Percentiles rank a stretch among this genome's conserved stretches.
Evolutionary conservation across 148 eudicot species (phyloP).

Genomic region (Pouteria glomerata): DNA sequence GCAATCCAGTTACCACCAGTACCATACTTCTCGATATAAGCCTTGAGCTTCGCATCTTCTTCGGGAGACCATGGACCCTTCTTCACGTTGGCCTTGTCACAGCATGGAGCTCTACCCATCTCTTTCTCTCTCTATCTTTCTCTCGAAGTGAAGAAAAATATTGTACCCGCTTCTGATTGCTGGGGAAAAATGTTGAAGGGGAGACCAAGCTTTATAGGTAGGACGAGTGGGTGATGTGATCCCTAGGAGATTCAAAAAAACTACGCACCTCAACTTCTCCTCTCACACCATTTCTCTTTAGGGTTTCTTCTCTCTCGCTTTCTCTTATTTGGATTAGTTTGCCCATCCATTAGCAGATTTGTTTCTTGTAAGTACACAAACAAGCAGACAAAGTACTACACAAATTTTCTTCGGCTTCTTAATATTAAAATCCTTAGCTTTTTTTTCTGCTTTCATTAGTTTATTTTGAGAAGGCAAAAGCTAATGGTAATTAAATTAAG

Average conservation of each 20-base stretch:
- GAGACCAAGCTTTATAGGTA: slow-evolving; percentile 67
- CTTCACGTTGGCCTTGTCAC: slow-evolving; percentile 86
- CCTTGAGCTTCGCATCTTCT: slow-evolving; percentile 85
- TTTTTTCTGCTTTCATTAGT: slow-evolving; percentile 19
- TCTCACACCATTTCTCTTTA: slow-evolving; percentile 10
- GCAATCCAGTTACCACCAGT: slow-evolving; percentile 92
- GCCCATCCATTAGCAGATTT: slow-evolving; percentile 23
- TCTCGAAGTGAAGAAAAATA: slow-evolving; percentile 3
- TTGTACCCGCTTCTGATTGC: slow-evolving; percentile 8
- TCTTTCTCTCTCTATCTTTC: slow-evolving; percentile 14
- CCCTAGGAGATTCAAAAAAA: slow-evolving; percentile 26
- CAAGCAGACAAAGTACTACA: slow-evolving; percentile 26
- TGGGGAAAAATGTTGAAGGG: slow-evolving; percentile 30
- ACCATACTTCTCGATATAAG: slow-evolving; percentile 67
- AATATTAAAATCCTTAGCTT: slow-evolving; percentile 5
- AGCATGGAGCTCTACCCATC: slow-evolving; percentile 93
- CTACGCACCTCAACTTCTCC: slow-evolving; percentile 13
- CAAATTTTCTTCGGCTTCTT: slow-evolving; percentile 8
- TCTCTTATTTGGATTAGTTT: slow-evolving; percentile 53
- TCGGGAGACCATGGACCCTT: slow-evolving; percentile 92
- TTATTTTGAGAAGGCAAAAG: slow-evolving; percentile 2
- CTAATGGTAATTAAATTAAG: slow-evolving; percentile 11
- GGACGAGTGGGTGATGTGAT: slow-evolving; percentile 35
- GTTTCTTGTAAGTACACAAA: slow-evolving; percentile 11
- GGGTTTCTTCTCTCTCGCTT: slow-evolving; percentile 19